These are phyloP conservation scores for Pichia exigua DNA, from an alignment of 805 yeast species.

Conservation along the genomic window DNA sequence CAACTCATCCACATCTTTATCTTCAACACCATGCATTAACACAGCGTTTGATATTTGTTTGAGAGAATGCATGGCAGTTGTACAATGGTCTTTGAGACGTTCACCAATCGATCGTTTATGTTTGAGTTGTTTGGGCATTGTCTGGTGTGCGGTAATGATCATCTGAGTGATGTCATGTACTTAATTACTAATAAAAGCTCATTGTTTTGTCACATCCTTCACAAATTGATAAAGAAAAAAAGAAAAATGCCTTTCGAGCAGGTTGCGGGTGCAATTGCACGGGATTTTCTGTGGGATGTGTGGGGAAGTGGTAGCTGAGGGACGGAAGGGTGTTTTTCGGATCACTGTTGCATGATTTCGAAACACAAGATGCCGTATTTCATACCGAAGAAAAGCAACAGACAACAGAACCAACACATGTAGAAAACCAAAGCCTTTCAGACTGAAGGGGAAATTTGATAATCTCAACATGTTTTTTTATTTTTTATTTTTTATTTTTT, in stretches of 20 bases:
- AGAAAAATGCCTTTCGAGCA: background rate
- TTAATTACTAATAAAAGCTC: background rate
- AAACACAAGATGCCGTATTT: too few relatives aligned
- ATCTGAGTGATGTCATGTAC: background rate
- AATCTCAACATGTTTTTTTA: too few relatives aligned
- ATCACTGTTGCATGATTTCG: too few relatives aligned
- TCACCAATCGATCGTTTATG: constrained; percentile 3
- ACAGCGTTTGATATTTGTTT: constrained; percentile 8
- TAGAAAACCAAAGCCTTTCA: too few relatives aligned
- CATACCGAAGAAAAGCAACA: too few relatives aligned
- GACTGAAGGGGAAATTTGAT: too few relatives aligned
- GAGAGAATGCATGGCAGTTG: constrained; percentile 4
- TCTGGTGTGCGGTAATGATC: background rate
- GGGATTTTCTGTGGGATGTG: background rate
- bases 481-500: too few relatives aligned
- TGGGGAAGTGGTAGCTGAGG: background rate
- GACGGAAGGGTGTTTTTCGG: too few relatives aligned
- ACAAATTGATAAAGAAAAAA: background rate
- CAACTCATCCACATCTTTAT: constrained; percentile 1
- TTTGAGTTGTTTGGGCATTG: background rate
- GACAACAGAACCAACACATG: too few relatives aligned
- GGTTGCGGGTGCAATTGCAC: background rate
- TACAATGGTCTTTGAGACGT: background rate
- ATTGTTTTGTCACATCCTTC: background rate
- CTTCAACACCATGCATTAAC: background rate